Conservation (phyloP, 2,329 filamentous ascomycete genomes). For the Scedosporium aurantiacum region DNA sequence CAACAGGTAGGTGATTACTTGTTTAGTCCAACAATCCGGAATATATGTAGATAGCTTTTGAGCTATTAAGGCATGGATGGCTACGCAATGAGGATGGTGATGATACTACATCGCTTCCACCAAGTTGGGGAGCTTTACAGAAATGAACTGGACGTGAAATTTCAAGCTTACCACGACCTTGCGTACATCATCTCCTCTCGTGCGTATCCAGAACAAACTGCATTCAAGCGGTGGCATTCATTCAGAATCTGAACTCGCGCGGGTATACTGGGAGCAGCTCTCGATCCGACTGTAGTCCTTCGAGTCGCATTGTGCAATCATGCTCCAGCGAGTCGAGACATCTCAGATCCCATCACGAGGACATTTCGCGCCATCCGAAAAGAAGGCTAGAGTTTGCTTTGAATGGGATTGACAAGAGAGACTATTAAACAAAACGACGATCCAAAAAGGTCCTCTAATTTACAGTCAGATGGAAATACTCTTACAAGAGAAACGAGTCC, state of each 20-base stretch:
- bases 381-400: neutral
- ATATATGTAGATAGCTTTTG: neutral
- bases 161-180: neutral
- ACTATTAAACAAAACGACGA: neutral
- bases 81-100: neutral
- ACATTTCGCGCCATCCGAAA: neutral
- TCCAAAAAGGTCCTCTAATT: neutral
- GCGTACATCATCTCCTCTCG: neutral
- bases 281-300: neutral
- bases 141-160: neutral
- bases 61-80: neutral
- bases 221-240: no score
- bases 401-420: neutral
- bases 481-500: neutral
- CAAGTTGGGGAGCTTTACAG: neutral
- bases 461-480: neutral
- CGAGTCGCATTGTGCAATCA: neutral
- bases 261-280: neutral
- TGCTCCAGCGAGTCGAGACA: neutral
- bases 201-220: neutral
- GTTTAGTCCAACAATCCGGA: no score
- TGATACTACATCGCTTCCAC: neutral
- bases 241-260: no score
- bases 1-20: no score
- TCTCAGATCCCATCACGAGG: neutral